These are phyloP conservation scores for Metschnikowia orientalis DNA, from an alignment of 805 yeast species.

Conservation along the genomic window DNA sequence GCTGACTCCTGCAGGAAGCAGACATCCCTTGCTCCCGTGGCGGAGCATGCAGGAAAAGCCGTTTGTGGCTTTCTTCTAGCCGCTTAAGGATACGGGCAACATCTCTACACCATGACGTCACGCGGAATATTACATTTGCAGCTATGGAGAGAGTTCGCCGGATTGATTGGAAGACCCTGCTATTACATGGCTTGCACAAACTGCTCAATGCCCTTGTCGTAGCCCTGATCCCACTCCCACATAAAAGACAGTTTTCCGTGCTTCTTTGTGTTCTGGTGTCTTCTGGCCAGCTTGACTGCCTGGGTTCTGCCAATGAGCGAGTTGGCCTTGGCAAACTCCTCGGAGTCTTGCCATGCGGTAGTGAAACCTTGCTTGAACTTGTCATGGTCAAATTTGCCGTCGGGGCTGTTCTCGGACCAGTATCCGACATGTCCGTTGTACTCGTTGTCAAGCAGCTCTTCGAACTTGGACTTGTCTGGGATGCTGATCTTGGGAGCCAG, in stretches of 20 bases:
- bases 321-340: constrained; percentile 62
- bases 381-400: constrained; percentile 72
- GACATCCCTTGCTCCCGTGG: too few relatives aligned
- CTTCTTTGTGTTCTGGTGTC: constrained; percentile 51
- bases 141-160: too few relatives aligned
- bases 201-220: constrained; percentile 53
- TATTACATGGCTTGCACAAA: constrained; percentile 20
- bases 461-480: constrained; percentile 41
- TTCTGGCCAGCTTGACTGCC: constrained; percentile 52
- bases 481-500: constrained; percentile 19
- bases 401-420: constrained; percentile 60
- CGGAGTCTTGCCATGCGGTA: constrained; percentile 70
- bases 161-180: not conserved
- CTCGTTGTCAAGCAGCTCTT: constrained; percentile 35
- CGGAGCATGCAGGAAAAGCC: too few relatives aligned
- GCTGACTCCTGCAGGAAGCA: too few relatives aligned
- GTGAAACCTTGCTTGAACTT: constrained; percentile 75
- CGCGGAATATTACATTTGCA: too few relatives aligned
- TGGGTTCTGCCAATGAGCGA: constrained; percentile 69
- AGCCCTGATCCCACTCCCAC: constrained; percentile 94
- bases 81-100: too few relatives aligned
- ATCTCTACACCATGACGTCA: too few relatives aligned
- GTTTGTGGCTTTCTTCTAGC: too few relatives aligned
- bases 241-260: constrained; percentile 54
- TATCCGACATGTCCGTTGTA: constrained; percentile 51